phyloP scores from a whole-genome alignment of 164 flowering plant genomes.

The Buxus sempervirens region DNA sequence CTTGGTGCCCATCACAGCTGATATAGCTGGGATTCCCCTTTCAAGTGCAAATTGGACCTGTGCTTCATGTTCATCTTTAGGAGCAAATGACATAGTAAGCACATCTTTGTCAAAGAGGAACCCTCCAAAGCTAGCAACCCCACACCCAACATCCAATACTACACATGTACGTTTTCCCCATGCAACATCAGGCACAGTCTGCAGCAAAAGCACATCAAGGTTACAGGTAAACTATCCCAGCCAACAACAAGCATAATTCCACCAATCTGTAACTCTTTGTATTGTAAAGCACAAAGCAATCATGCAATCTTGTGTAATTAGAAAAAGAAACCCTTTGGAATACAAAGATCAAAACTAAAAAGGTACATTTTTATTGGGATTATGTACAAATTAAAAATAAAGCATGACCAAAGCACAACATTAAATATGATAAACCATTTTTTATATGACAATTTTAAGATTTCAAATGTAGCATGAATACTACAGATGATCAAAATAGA shows the following conservation, averaged over 20 bases:
- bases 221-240: not conserved
- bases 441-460: not conserved
- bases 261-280: not conserved
- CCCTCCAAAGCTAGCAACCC: slow-evolving; percentile 76
- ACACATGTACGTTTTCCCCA: slow-evolving; percentile 65
- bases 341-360: not conserved
- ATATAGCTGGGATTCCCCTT: slow-evolving; percentile 71
- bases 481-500: not conserved
- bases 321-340: not conserved
- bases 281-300: not conserved
- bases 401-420: not conserved
- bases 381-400: not conserved
- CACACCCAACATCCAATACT: slow-evolving; percentile 73
- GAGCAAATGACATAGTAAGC: slow-evolving; percentile 73
- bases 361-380: not conserved
- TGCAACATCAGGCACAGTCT: slow-evolving; percentile 56
- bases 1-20: slow-evolving; percentile 63
- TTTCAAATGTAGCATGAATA: not conserved
- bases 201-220: slow-evolving; percentile 12
- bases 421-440: not conserved
- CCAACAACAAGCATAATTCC: not conserved
- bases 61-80: slow-evolving; percentile 74
- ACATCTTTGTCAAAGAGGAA: slow-evolving; percentile 63
- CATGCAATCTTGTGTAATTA: not conserved
- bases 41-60: slow-evolving; percentile 84